Percentiles rank a stretch among this genome's conserved stretches.
Conservation (phyloP, 2,329 filamentous ascomycete species). For the Chalara sp. region DNA sequence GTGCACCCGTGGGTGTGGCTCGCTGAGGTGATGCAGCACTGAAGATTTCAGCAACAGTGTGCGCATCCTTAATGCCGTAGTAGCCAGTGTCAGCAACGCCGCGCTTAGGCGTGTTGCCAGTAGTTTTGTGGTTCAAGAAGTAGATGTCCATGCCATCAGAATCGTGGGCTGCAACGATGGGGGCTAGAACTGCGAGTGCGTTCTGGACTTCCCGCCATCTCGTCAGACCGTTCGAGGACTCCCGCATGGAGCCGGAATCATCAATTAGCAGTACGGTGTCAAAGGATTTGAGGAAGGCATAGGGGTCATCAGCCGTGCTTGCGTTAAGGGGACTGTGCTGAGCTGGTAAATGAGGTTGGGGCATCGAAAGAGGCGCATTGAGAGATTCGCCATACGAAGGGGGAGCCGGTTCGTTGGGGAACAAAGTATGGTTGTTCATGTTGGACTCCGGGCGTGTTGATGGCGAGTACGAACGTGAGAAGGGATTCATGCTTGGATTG, state of each 20-base stretch:
- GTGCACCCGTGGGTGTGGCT: conserved; percentile 67
- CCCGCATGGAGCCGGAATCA: conserved; percentile 83
- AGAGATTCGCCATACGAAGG: no score
- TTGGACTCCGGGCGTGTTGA: no score
- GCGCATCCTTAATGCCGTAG: conserved; percentile 52
- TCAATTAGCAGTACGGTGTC: conserved; percentile 90
- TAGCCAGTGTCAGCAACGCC: conserved; percentile 47
- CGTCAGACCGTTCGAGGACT: conserved; percentile 33
- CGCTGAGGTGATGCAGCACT: conserved; percentile 54
- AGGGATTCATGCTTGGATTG: no score
- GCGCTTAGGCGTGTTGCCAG: conserved; percentile 26
- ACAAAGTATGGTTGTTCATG: no score
- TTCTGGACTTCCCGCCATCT: conserved; percentile 66
- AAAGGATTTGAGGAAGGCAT: conserved; percentile 70
- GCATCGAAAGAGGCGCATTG: no score
- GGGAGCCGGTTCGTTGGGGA: no score
- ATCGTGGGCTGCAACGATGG: conserved; percentile 76
- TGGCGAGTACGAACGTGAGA: no score
- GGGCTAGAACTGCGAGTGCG: conserved; percentile 67
- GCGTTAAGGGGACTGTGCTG: no score
- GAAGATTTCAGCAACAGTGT: conserved; percentile 64
- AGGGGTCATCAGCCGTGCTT: conserved; percentile 42
- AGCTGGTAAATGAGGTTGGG: no score
- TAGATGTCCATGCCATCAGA: conserved; percentile 82
- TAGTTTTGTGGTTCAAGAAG: conserved; percentile 69